These are phyloP conservation scores for Aspergillus sp. DNA, from an alignment of 2,329 filamentous ascomycete genomes.

Conservation along the genomic window DNA sequence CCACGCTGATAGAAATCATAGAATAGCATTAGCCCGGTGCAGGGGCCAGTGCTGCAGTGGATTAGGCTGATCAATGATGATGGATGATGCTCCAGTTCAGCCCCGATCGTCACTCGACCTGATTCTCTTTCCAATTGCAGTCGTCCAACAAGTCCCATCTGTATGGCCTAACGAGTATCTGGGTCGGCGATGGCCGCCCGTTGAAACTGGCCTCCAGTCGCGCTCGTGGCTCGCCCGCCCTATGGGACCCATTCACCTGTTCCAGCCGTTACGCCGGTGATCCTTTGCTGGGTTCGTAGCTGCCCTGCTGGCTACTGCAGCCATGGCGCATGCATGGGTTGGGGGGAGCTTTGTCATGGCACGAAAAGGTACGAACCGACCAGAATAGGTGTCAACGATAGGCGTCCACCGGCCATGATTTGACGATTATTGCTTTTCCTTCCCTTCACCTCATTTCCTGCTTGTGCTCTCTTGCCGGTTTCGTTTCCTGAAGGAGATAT, in stretches of 20 bases:
- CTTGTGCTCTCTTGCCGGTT: neutral
- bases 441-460: neutral
- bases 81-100: neutral
- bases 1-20: neutral
- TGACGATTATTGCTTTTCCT: neutral
- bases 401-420: neutral
- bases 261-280: neutral
- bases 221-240: neutral
- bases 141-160: no score
- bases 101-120: neutral
- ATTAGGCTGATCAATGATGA: neutral
- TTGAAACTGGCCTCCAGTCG: neutral
- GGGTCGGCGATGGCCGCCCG: constrained; percentile 1
- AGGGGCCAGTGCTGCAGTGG: neutral
- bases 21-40: neutral
- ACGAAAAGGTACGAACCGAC: neutral
- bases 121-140: neutral
- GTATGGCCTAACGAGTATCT: neutral
- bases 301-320: neutral
- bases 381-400: neutral
- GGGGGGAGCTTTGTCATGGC: neutral
- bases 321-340: neutral
- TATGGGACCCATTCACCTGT: neutral
- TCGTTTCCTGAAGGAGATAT: neutral
- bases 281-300: neutral